Evolutionary conservation across 78 protist genomes (phyloP).

Genomic region (Polysphondylium violaceum): DNA sequence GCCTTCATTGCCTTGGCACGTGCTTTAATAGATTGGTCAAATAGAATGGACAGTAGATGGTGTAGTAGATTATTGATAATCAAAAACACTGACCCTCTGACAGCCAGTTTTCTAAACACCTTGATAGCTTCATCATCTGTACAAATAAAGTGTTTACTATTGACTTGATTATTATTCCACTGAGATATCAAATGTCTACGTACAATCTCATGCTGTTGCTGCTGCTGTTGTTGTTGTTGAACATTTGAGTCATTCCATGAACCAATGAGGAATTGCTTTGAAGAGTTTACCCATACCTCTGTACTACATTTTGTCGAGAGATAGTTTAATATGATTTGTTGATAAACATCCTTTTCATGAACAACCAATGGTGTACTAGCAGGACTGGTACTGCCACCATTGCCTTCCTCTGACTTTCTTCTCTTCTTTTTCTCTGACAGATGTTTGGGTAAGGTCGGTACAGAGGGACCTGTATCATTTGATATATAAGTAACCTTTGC

Average conservation of each 20-base stretch:
- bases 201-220: background rate
- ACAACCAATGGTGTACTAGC: background rate
- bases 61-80: conserved; percentile 23
- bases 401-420: background rate
- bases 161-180: background rate
- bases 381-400: background rate
- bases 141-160: background rate
- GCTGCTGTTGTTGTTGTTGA: background rate
- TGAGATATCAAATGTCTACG: background rate
- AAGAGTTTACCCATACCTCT: conserved; percentile 28
- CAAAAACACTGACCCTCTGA: conserved; percentile 1
- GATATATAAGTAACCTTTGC: background rate
- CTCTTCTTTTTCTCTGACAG: background rate
- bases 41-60: conserved; percentile 19
- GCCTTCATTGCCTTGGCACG: conserved; percentile 82
- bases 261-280: conserved; percentile 49
- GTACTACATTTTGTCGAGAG: background rate
- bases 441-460: background rate
- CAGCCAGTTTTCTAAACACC: conserved; percentile 2
- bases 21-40: conserved; percentile 41
- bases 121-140: conserved; percentile 19
- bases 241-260: conserved; percentile 27
- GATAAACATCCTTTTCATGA: conserved; percentile 22
- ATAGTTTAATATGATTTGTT: conserved; percentile 60
- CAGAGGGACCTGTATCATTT: background rate